Conservation (phyloP, 495 filamentous ascomycete genomes). For the Daldinia bambusicola region DNA sequence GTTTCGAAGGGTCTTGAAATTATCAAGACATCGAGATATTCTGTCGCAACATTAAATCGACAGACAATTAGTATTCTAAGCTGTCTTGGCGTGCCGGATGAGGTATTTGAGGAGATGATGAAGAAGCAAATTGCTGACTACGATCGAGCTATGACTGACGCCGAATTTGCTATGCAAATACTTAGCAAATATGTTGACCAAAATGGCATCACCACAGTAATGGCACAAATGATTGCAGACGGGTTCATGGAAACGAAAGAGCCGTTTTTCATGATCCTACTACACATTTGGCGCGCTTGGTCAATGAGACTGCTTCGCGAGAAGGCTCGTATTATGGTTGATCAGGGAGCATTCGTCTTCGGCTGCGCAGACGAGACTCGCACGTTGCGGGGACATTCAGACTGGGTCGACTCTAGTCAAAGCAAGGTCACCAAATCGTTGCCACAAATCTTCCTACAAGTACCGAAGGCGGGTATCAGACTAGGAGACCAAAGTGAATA, state of each 20-base stretch:
- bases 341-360: conserved; percentile 86
- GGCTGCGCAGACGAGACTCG: conserved; percentile 88
- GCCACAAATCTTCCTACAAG: conserved; percentile 90
- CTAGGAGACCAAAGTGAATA: conserved; percentile 61
- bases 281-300: conserved; percentile 83
- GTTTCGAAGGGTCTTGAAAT: conserved; percentile 80
- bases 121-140: conserved; percentile 70
- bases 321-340: conserved; percentile 85
- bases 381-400: conserved; percentile 74
- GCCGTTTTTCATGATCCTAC: conserved; percentile 81
- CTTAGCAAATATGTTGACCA: conserved; percentile 84
- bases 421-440: conserved; percentile 60
- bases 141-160: conserved; percentile 72
- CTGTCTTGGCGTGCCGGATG: conserved; percentile 74
- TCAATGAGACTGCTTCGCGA: conserved; percentile 88
- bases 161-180: conserved; percentile 67
- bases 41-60: conserved; percentile 81
- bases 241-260: conserved; percentile 82
- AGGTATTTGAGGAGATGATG: conserved; percentile 74
- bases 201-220: conserved; percentile 77
- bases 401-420: conserved; percentile 34
- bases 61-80: conserved; percentile 89
- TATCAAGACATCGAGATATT: conserved; percentile 79
- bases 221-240: conserved; percentile 78
- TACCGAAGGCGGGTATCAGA: conserved; percentile 60